Conservation (phyloP, 2,329 filamentous ascomycete species). For the Elsinoe arachidis region DNA sequence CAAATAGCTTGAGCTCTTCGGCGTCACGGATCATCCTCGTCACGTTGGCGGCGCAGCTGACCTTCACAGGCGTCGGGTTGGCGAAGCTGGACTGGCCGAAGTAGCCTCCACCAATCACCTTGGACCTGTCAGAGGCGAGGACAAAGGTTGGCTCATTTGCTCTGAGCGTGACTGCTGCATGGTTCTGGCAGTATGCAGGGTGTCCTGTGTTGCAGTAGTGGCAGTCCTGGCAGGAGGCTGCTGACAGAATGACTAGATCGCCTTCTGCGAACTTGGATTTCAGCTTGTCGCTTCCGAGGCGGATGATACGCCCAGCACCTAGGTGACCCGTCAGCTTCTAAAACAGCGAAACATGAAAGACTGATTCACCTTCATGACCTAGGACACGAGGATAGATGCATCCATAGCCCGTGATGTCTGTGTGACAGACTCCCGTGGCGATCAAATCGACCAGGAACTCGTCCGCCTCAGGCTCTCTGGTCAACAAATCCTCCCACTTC, state of each 20-base stretch:
- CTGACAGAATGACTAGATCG: slow-evolving; percentile 42
- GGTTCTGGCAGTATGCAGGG: slow-evolving; percentile 41
- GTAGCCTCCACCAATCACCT: slow-evolving; percentile 33
- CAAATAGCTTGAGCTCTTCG: slow-evolving; percentile 35
- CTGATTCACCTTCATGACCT: slow-evolving; percentile 38
- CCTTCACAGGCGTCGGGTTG: slow-evolving; percentile 32
- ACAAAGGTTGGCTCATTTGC: slow-evolving; percentile 16
- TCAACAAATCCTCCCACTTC: slow-evolving; percentile 32
- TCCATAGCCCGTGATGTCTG: slow-evolving; percentile 36
- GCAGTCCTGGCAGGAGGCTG: slow-evolving; percentile 39
- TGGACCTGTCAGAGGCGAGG: slow-evolving; percentile 19
- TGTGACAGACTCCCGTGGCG: slow-evolving; percentile 46
- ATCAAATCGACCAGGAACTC: slow-evolving; percentile 47
- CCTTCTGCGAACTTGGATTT: slow-evolving; percentile 35
- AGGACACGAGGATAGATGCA: slow-evolving; percentile 41
- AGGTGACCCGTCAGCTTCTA: neutral
- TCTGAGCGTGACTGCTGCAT: slow-evolving; percentile 39
- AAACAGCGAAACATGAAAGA: neutral
- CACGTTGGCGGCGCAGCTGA: slow-evolving; percentile 36
- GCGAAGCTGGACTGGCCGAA: slow-evolving; percentile 43
- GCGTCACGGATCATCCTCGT: slow-evolving; percentile 30
- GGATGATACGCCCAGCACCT: slow-evolving; percentile 34
- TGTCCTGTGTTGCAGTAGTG: slow-evolving; percentile 39
- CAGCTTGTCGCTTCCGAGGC: slow-evolving; percentile 37
- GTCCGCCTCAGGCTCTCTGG: slow-evolving; percentile 32